Percentiles rank a stretch among this genome's conserved stretches.
These are phyloP conservation scores for Collybia nuda DNA, from an alignment of 768 basidiomycete species.

Conservation along the genomic window DNA sequence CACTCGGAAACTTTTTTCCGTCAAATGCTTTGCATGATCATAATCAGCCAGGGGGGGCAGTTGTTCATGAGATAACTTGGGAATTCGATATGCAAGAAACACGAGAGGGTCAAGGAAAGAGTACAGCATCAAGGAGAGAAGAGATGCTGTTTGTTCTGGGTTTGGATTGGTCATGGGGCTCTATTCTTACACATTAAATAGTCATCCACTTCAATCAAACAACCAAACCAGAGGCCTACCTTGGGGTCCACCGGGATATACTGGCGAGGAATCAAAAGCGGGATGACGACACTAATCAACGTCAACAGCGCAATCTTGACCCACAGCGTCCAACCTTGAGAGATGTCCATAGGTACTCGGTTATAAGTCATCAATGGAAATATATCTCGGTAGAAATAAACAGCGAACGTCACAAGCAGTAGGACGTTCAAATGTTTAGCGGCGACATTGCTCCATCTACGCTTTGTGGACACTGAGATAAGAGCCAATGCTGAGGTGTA, in stretches of 20 bases:
- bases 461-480: constrained; percentile 35
- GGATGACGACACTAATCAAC: constrained; percentile 46
- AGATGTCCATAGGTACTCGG: constrained; percentile 45
- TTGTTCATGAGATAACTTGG: constrained; percentile 50
- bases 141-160: constrained; percentile 53
- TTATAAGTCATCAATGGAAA: constrained; percentile 59
- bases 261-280: constrained; percentile 52
- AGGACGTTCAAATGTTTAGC: constrained; percentile 48
- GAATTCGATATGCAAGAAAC: constrained; percentile 41
- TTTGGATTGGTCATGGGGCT: constrained; percentile 32
- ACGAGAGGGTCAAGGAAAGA: constrained; percentile 57
- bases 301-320: constrained; percentile 45
- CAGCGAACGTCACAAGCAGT: constrained; percentile 42
- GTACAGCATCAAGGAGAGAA: constrained; percentile 43
- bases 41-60: constrained; percentile 67
- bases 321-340: constrained; percentile 54
- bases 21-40: constrained; percentile 36
- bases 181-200: constrained; percentile 16
- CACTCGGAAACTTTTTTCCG: constrained; percentile 27
- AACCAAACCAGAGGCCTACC: constrained; percentile 11
- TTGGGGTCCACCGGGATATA: constrained; percentile 60
- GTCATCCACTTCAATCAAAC: not conserved
- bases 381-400: constrained; percentile 59
- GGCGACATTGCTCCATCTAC: constrained; percentile 32
- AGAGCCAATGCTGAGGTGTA: constrained; percentile 47